Evolutionary conservation across 768 basidiomycete species (phyloP).

Genomic region (Suillus decipiens): DNA sequence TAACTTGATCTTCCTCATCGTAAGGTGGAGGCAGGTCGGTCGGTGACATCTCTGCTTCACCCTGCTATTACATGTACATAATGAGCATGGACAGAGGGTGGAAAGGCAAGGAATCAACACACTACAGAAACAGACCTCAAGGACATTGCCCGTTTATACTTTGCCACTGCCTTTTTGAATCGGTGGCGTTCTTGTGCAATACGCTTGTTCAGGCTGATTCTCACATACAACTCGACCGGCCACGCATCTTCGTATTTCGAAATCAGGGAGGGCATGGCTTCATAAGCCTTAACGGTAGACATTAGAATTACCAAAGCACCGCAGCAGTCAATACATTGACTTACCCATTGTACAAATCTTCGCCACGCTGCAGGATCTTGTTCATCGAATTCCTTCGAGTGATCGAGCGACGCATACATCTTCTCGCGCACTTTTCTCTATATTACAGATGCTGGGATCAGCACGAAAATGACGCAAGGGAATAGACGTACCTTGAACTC

Average conservation of each 20-base stretch:
- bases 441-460: background rate
- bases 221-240: background rate
- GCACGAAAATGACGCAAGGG: background rate
- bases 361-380: slow-evolving; percentile 1
- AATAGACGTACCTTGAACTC: background rate
- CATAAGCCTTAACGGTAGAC: background rate
- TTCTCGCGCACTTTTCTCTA: background rate
- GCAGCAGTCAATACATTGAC: background rate
- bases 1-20: background rate
- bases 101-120: background rate
- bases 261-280: background rate
- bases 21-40: background rate
- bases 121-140: background rate
- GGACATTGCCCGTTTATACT: background rate
- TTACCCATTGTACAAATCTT: background rate
- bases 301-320: background rate
- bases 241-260: slow-evolving; percentile 1
- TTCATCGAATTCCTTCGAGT: background rate
- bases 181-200: background rate
- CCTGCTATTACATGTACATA: background rate
- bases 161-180: background rate
- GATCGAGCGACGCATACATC: background rate
- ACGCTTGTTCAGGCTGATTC: background rate
- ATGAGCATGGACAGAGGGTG: background rate
- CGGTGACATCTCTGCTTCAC: too few species aligned